Base-by-base conservation (phyloP, 2,329 filamentous ascomycete genomes). In the Exophiala lecanii-corni region DNA sequence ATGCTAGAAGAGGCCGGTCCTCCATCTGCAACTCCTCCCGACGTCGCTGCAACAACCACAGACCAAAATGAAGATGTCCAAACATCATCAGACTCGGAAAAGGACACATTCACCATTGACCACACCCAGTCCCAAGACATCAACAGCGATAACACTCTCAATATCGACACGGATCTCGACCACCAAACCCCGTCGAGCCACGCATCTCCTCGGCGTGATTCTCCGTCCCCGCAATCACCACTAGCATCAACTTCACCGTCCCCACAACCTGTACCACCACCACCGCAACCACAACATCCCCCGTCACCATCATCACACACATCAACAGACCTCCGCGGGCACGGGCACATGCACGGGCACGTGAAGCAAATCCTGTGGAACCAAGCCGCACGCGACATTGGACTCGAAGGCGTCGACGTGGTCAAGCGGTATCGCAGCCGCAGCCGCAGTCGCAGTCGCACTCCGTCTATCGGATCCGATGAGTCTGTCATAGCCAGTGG, bases 361-460 rank as follows among this genome's bases (percentile, higher is more conserved):
- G 38, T 72, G 35, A 60, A 58, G 39, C 69, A 72, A 55, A 60
- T 64, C 20, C 50, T 72, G 35, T 72, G 69, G 69, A 72, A 72
- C 57, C 56, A 57, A 21, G 59, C 54, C 26, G 66, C 62, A 4
- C 62, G 65, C 39, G 56, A 59, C 20, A 43, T 67, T 40, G 68
- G 66, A 7, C 47, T 70, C 31, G 61, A 57, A 36, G 57, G 61
- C 35, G 51, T 69, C 40, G 59, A 62, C 26, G 63, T 69, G 23
- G 63, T 67, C 47, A 57, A 63, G 39, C 53, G 58, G 30, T 66
- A 66, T 54, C 16, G 30, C 7, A 6, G 7, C 15, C 10, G 30
- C 7, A 13, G 25, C 25, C n/a, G 25, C 7, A 28, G 25, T 7
- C 7, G 25, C 7, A 28, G 25, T 28, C 9, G 25, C 25, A n/a